Evolutionary conservation across 805 yeast species (phyloP), one percentile per base, ranked within the genome.

Genomic region (Wickerhamiella spandovensis): DNA sequence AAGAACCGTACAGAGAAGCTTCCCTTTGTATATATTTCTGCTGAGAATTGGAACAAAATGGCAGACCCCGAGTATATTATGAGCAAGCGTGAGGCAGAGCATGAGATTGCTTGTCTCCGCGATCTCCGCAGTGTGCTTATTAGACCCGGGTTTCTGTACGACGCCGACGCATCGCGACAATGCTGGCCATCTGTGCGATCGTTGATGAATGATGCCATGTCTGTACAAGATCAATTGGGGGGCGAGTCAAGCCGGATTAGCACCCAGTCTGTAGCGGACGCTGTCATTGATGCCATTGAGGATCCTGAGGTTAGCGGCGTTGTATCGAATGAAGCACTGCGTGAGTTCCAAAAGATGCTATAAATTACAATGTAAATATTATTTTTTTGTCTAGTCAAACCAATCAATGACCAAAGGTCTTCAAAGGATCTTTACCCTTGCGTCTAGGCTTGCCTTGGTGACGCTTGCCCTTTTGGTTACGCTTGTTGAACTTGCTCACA

Each of bases 81-180:
- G 9, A 78, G 92, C 21, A 88, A 88, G 59, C 69, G 95, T 56
- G 78, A 73, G 52, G 90, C 96, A 0, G 97, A 88, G 62, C 63
- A 64, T 22, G 53, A 46, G 7, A 51, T 60, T 13, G 81, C 63
- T 78, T 20, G 48, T 64, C 50, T 62, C 70, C 24, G 67, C 75
- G 61, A 64, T 1, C 67, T 84, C 22, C 72, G 90, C 51, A 69
- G 82, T 0, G 77, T 88, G 1, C 62, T 83, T 15, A 54, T 84
- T 65, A 72, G 95, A 53, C 96, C 96, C 0, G 94, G 94, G 0
- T 78, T 87, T 57, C 80, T 88, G 88, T 83, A 68, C 59, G 94
- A 85, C 60, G 77, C 71, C 37, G 60, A 59, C 21, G 48, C 39
- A 25, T 45, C 23, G 37, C 51, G 15, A 42, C 38, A 18, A 37